Evolutionary conservation across 768 basidiomycete species (phyloP).

Genomic region (Boletus sensibilis): DNA sequence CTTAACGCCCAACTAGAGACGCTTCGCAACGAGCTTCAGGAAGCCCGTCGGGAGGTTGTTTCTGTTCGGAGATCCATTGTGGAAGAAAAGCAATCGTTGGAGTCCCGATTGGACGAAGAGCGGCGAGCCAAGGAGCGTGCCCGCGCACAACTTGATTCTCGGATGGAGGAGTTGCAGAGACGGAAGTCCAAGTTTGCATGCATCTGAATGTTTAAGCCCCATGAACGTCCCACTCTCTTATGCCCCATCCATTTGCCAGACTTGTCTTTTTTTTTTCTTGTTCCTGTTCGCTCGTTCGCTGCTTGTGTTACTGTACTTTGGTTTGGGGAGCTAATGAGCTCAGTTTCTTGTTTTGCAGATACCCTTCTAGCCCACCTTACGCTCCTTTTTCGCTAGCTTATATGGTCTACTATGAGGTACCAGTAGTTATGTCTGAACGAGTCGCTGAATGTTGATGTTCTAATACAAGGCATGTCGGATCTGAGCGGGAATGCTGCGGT

Average conservation of each 20-base stretch:
- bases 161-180: slow-evolving; percentile 81
- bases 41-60: slow-evolving; percentile 78
- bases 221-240: background rate
- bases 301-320: slow-evolving; percentile 31
- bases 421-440: slow-evolving; percentile 23
- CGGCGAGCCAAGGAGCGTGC: slow-evolving; percentile 86
- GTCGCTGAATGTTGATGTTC: slow-evolving; percentile 21
- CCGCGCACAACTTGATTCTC: slow-evolving; percentile 80
- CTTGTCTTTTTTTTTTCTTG: slow-evolving; percentile 7
- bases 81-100: slow-evolving; percentile 86
- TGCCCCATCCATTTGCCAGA: slow-evolving; percentile 5
- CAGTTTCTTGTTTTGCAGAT: slow-evolving; percentile 28
- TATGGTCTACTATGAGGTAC: slow-evolving; percentile 34
- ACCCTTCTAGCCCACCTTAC: slow-evolving; percentile 24
- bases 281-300: slow-evolving; percentile 17
- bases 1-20: slow-evolving; percentile 62
- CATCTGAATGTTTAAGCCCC: slow-evolving; percentile 47
- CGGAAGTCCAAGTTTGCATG: slow-evolving; percentile 93
- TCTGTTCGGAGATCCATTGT: slow-evolving; percentile 75
- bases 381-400: slow-evolving; percentile 31
- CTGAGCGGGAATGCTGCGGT: slow-evolving; percentile 6
- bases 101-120: slow-evolving; percentile 82
- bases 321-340: slow-evolving; percentile 29
- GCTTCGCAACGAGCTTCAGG: slow-evolving; percentile 70
- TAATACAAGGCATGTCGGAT: slow-evolving; percentile 27